A percentile compares a stretch with the other conserved stretches of the same genome.
Evolutionary conservation across 768 basidiomycete species (phyloP).

Genomic region (Phlegmacium glaucopus): DNA sequence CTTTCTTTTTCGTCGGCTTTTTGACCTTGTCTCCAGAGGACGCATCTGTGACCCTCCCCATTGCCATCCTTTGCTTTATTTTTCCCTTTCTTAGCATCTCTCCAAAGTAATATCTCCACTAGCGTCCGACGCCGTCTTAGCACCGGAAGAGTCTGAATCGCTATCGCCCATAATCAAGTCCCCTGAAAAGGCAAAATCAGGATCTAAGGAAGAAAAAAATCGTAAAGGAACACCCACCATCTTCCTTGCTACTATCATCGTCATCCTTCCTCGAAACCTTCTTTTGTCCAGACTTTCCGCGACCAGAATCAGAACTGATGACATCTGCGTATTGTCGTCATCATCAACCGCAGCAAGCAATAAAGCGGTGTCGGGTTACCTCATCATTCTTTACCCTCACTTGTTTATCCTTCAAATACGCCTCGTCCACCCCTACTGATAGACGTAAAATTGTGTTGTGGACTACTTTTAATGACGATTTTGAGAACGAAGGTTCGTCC

Average conservation of each 20-base stretch:
- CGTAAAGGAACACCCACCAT: conserved; percentile 40
- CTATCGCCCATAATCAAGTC: conserved; percentile 85
- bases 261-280: conserved; percentile 38
- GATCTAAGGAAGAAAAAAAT: conserved; percentile 1
- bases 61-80: conserved; percentile 40
- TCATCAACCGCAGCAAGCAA: conserved; percentile 61
- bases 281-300: conserved; percentile 37
- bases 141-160: conserved; percentile 67
- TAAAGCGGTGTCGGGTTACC: conserved; percentile 81
- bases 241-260: conserved; percentile 78
- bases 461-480: conserved; percentile 79
- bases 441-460: conserved; percentile 87
- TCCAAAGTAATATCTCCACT: conserved; percentile 71
- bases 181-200: conserved; percentile 42
- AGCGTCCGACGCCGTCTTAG: conserved; percentile 80
- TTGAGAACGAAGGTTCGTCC: conserved; percentile 94
- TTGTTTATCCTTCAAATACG: conserved; percentile 87
- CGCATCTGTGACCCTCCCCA: conserved; percentile 13
- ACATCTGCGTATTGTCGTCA: conserved; percentile 80
- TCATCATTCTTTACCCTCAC: conserved; percentile 95
- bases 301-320: conserved; percentile 59
- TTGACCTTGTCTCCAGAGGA: conserved; percentile 1
- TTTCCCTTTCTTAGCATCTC: conserved; percentile 39
- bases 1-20: conserved; percentile 20
- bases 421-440: conserved; percentile 96